Conservation (phyloP, 306 rosid genomes). For the Corylus americana region DNA sequence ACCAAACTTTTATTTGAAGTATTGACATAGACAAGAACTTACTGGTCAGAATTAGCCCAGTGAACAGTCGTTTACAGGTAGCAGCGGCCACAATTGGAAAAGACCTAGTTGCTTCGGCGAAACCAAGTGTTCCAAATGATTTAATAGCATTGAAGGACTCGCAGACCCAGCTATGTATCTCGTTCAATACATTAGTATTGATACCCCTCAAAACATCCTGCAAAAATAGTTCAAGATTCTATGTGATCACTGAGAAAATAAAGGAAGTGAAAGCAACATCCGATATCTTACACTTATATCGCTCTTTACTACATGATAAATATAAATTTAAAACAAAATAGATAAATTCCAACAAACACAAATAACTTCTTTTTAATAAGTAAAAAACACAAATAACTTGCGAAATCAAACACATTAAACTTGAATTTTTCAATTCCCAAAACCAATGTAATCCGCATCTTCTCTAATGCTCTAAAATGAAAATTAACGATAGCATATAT, state of each 20-base stretch:
- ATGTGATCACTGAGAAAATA: background rate
- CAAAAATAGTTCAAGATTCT: conserved; percentile 6
- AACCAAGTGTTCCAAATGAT: conserved; percentile 46
- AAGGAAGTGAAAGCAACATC: background rate
- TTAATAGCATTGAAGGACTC: conserved; percentile 54
- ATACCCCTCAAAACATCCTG: conserved; percentile 66
- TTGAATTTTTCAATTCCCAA: background rate
- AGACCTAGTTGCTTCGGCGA: conserved; percentile 51
- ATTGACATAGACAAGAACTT: conserved; percentile 38
- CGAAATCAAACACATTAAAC: background rate
- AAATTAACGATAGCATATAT: background rate
- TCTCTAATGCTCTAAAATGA: background rate
- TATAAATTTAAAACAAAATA: background rate
- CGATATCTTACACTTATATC: background rate
- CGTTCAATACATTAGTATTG: conserved; percentile 55
- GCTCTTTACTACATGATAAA: background rate
- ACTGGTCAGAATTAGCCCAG: conserved; percentile 73
- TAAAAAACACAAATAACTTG: background rate
- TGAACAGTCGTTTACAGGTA: conserved; percentile 51
- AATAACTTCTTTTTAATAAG: background rate
- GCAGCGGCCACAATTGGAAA: conserved; percentile 57
- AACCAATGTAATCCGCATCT: background rate
- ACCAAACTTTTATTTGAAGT: background rate
- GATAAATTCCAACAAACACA: background rate
- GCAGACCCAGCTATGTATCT: conserved; percentile 64